These are phyloP conservation scores for Berkeleyomyces rouxiae DNA, from an alignment of 2,329 filamentous ascomycete genomes.

Conservation along the genomic window DNA sequence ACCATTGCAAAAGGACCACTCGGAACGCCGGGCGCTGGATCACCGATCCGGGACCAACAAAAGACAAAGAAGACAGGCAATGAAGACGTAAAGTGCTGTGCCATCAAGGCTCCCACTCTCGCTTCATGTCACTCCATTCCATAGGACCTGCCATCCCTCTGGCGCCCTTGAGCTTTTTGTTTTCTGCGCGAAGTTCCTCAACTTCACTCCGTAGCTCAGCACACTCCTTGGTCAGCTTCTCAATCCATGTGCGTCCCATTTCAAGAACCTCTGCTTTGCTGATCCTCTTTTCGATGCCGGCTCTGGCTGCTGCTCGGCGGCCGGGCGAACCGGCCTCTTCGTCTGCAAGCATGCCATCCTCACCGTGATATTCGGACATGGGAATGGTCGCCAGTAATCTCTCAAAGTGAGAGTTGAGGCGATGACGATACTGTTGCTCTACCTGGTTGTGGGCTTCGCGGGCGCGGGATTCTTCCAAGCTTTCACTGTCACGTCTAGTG, in stretches of 20 bases:
- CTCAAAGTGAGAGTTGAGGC: conserved; percentile 30
- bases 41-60: background rate
- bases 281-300: conserved; percentile 18
- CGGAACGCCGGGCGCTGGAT: too few species aligned
- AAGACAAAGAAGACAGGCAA: background rate
- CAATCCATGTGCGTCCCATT: conserved; percentile 27
- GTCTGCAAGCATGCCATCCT: conserved; percentile 16
- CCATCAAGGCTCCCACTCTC: conserved; percentile 3
- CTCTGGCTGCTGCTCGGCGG: conserved; percentile 15
- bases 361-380: conserved; percentile 18
- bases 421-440: conserved; percentile 32
- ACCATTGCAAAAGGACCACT: too few species aligned
- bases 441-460: conserved; percentile 28
- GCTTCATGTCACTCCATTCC: background rate
- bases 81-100: background rate
- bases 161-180: conserved; percentile 1
- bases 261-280: conserved; percentile 32
- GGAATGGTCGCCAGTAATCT: conserved; percentile 26
- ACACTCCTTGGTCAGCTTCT: conserved; percentile 24
- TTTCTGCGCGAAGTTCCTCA: background rate
- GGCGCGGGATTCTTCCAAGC: conserved; percentile 23
- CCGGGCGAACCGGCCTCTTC: conserved; percentile 18
- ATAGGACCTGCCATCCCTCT: background rate
- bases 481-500: conserved; percentile 24
- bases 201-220: conserved; percentile 16